These are phyloP conservation scores for Phytophthora boehmeriae DNA, from an alignment of 352 stramenopile genomes.

Conservation along the genomic window DNA sequence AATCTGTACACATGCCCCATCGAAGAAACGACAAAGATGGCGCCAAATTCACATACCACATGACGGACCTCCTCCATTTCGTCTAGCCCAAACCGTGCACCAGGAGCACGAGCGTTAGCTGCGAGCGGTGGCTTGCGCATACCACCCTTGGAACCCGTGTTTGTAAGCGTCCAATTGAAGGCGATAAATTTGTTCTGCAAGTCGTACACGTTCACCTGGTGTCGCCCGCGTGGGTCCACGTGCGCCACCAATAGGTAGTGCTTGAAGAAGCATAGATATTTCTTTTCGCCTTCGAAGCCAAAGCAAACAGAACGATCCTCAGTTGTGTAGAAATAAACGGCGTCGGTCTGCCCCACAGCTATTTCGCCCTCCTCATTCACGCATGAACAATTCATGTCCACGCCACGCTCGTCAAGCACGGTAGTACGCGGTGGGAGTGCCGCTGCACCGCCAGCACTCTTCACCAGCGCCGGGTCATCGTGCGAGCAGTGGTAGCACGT, in stretches of 20 bases:
- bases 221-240: constrained; percentile 77
- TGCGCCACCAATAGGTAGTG: constrained; percentile 87
- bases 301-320: constrained; percentile 90
- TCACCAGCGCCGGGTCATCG: constrained; percentile 79
- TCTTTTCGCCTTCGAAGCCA: constrained; percentile 89
- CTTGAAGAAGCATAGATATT: constrained; percentile 88
- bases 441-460: constrained; percentile 61
- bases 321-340: constrained; percentile 90
- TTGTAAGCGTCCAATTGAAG: constrained; percentile 91
- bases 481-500: constrained; percentile 88
- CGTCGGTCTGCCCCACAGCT: constrained; percentile 82
- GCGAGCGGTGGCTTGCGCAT: constrained; percentile 40
- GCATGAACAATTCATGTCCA: constrained; percentile 82
- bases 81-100: constrained; percentile 80
- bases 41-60: constrained; percentile 85
- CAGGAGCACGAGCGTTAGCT: constrained; percentile 43
- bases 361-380: constrained; percentile 89
- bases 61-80: constrained; percentile 90
- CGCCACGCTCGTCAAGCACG: constrained; percentile 81
- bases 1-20: constrained; percentile 92
- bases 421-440: constrained; percentile 73
- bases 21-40: constrained; percentile 88
- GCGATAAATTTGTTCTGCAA: constrained; percentile 93
- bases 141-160: constrained; percentile 42
- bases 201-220: constrained; percentile 92